These are phyloP conservation scores for Trametes coccinea DNA, from an alignment of 768 basidiomycete genomes.

Conservation along the genomic window DNA sequence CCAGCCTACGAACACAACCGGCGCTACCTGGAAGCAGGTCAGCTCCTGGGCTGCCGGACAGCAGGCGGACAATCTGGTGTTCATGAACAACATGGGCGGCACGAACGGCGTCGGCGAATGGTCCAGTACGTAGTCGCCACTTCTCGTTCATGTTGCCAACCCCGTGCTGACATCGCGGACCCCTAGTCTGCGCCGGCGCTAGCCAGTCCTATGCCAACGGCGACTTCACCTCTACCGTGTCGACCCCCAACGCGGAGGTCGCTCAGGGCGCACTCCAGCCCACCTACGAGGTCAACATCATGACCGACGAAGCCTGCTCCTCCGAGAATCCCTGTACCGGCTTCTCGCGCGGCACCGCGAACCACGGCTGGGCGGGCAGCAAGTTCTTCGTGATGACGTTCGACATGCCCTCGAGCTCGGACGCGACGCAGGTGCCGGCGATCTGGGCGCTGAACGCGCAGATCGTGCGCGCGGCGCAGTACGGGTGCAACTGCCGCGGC, in stretches of 20 bases:
- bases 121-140: constrained; percentile 26
- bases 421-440: constrained; percentile 27
- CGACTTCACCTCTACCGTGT: constrained; percentile 26
- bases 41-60: constrained; percentile 28
- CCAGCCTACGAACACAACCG: constrained; percentile 28
- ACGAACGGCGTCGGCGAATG: constrained; percentile 26
- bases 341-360: constrained; percentile 33
- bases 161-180: background rate
- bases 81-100: constrained; percentile 36
- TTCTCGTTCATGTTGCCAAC: background rate
- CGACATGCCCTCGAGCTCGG: constrained; percentile 29
- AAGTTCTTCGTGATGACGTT: constrained; percentile 32
- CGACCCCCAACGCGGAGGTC: constrained; percentile 26
- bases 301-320: constrained; percentile 26
- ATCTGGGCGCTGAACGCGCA: constrained; percentile 34
- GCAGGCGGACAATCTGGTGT: constrained; percentile 29
- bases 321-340: constrained; percentile 24
- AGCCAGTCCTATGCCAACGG: constrained; percentile 34
- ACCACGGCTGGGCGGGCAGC: constrained; percentile 31
- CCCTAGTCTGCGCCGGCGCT: constrained; percentile 29
- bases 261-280: constrained; percentile 19
- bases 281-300: constrained; percentile 27
- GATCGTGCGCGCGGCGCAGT: constrained; percentile 32
- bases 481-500: constrained; percentile 36
- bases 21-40: constrained; percentile 28